A percentile compares a stretch with the other conserved stretches of the same genome.
phyloP scores from a whole-genome alignment of 805 yeast genomes.

The Isabelozyma gotoi region DNA sequence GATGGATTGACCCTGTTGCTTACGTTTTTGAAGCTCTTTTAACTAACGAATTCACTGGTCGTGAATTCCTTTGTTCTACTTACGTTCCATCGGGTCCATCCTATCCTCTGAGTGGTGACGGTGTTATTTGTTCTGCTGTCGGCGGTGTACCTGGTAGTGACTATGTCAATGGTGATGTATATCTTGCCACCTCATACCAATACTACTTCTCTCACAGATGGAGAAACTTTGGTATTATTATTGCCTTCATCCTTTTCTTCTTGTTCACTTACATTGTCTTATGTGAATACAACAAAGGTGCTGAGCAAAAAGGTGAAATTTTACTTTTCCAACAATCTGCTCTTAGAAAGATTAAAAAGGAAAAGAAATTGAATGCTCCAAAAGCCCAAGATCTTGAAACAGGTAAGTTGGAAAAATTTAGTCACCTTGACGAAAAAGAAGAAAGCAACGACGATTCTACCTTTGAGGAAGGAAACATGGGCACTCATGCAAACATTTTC shows the following conservation, averaged over 20 bases:
- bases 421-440: not conserved
- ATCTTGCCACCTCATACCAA: slow-evolving; percentile 38
- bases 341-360: slow-evolving; percentile 29
- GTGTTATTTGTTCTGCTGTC: slow-evolving; percentile 20
- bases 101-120: slow-evolving; percentile 17
- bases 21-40: slow-evolving; percentile 59
- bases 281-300: slow-evolving; percentile 59
- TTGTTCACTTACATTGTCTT: slow-evolving; percentile 51
- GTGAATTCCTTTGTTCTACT: slow-evolving; percentile 44
- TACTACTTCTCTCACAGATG: slow-evolving; percentile 49
- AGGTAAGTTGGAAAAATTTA: not conserved
- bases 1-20: slow-evolving; percentile 57
- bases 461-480: slow-evolving; percentile 18
- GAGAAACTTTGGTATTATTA: slow-evolving; percentile 64
- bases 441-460: not conserved
- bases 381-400: not conserved
- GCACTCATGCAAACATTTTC: slow-evolving; percentile 49
- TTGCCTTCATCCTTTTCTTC: slow-evolving; percentile 58
- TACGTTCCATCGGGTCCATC: slow-evolving; percentile 48
- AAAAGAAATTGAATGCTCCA: not conserved
- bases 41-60: slow-evolving; percentile 55
- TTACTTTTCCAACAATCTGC: slow-evolving; percentile 55
- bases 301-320: slow-evolving; percentile 71
- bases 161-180: slow-evolving; percentile 24
- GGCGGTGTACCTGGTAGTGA: slow-evolving; percentile 21